Evolutionary conservation across 148 eudicot genomes (phyloP).

Genomic region (Camellia granthamiana): DNA sequence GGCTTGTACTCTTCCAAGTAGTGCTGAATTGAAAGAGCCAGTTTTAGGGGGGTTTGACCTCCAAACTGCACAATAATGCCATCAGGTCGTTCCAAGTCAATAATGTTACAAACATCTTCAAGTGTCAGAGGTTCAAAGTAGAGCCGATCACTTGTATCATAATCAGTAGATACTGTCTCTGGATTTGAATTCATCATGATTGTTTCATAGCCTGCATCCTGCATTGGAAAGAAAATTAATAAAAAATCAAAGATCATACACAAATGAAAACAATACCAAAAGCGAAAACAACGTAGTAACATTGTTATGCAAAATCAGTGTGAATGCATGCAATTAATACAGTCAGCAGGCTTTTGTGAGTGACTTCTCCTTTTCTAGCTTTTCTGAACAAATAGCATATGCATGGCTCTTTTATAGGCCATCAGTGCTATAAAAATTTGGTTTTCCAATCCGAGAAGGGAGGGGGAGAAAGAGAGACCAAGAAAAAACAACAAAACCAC

Average conservation of each 20-base stretch:
- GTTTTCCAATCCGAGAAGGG: too few species aligned
- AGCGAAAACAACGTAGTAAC: not conserved
- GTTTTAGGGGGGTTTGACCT: slow-evolving; percentile 96
- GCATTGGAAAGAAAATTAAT: slow-evolving; percentile 20
- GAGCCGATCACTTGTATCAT: slow-evolving; percentile 94
- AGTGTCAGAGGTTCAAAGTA: slow-evolving; percentile 95
- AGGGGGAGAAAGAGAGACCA: not conserved
- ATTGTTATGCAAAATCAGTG: not conserved
- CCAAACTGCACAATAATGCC: slow-evolving; percentile 98
- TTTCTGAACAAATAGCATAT: not conserved
- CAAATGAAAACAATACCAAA: not conserved
- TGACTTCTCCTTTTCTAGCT: not conserved
- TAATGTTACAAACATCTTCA: slow-evolving; percentile 91
- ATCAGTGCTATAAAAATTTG: too few species aligned
- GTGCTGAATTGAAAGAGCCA: slow-evolving; percentile 80
- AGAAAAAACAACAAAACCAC: not conserved
- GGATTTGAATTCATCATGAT: slow-evolving; percentile 99
- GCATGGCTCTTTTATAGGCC: not conserved
- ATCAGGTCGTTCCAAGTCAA: slow-evolving; percentile 92
- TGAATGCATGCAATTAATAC: not conserved
- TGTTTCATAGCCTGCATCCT: slow-evolving; percentile 93
- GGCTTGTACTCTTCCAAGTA: slow-evolving; percentile 76
- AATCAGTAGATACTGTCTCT: slow-evolving; percentile 96
- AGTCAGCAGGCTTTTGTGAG: not conserved
- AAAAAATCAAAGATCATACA: not conserved